Evolutionary conservation across 371 early-diverging fungal genomes (phyloP).

Genomic region (Chytridium lagenaria): DNA sequence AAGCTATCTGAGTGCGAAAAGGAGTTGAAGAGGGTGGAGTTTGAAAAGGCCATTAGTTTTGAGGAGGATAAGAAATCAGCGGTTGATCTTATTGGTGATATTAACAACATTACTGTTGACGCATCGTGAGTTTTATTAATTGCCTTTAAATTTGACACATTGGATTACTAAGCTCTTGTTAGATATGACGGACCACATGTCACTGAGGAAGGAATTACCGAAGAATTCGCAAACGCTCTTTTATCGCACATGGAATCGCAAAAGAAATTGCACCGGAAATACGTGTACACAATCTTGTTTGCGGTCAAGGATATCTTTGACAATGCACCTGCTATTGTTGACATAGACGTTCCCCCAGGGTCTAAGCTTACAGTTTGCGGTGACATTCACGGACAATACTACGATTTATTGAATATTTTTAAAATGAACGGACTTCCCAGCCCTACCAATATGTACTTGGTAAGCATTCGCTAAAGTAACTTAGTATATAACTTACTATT

Average conservation of each 20-base stretch:
- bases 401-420: slow-evolving; percentile 95
- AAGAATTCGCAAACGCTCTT: slow-evolving; percentile 79
- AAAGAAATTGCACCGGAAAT: slow-evolving; percentile 90
- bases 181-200: slow-evolving; percentile 56
- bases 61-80: slow-evolving; percentile 43
- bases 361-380: slow-evolving; percentile 92
- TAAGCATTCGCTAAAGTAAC: slow-evolving; percentile 28
- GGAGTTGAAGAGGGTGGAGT: slow-evolving; percentile 82
- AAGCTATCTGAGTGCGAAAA: slow-evolving; percentile 82
- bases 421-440: slow-evolving; percentile 88
- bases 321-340: slow-evolving; percentile 79
- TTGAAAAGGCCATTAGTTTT: slow-evolving; percentile 92
- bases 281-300: slow-evolving; percentile 83
- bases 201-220: slow-evolving; percentile 62
- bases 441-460: slow-evolving; percentile 70
- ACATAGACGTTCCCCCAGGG: slow-evolving; percentile 78
- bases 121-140: slow-evolving; percentile 49
- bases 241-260: slow-evolving; percentile 82
- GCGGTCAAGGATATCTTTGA: slow-evolving; percentile 74
- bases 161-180: slow-evolving; percentile 10
- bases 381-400: slow-evolving; percentile 99
- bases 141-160: neutral
- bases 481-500: slow-evolving; percentile 41
- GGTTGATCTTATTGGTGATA: slow-evolving; percentile 53
- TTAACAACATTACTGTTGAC: slow-evolving; percentile 69